A percentile compares a stretch with the other conserved stretches of the same genome.
These are phyloP conservation scores for Grosmannia huntii DNA, from an alignment of 2,329 filamentous ascomycete species.

Conservation along the genomic window DNA sequence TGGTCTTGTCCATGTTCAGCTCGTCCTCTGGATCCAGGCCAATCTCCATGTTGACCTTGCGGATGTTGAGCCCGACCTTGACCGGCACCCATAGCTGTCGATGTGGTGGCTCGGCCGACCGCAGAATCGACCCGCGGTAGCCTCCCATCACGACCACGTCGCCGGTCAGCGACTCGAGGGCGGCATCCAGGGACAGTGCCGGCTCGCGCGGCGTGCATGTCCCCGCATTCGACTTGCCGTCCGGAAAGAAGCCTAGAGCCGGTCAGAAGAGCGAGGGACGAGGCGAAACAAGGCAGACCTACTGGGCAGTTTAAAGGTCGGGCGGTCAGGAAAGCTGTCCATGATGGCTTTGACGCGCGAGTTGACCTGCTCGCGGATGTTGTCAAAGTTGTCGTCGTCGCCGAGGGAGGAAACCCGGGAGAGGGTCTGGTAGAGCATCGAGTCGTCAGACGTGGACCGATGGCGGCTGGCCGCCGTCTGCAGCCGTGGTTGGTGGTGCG, in stretches of 20 bases:
- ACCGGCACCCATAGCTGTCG: constrained; percentile 91
- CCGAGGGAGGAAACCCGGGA: constrained; percentile 74
- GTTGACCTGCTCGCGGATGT: constrained; percentile 77
- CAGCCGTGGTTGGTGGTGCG: neutral
- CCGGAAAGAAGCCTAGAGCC: constrained; percentile 14
- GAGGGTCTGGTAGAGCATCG: constrained; percentile 59
- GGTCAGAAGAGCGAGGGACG: too few species aligned
- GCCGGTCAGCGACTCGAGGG: constrained; percentile 58
- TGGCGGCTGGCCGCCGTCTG: constrained; percentile 25
- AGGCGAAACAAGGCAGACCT: neutral
- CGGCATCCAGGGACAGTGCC: constrained; percentile 25
- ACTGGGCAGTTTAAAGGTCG: constrained; percentile 56
- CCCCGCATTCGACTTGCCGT: constrained; percentile 5
- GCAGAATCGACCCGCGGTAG: constrained; percentile 79
- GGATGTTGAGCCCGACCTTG: constrained; percentile 81
- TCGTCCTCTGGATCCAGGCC: constrained; percentile 74
- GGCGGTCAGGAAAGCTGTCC: constrained; percentile 70
- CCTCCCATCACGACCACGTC: constrained; percentile 84
- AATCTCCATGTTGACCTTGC: constrained; percentile 83
- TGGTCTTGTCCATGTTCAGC: constrained; percentile 66
- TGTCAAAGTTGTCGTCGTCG: constrained; percentile 67
- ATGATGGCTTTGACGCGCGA: constrained; percentile 80
- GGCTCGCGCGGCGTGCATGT: constrained; percentile 1
- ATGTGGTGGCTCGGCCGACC: constrained; percentile 68
- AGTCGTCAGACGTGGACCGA: constrained; percentile 63